Conservation (phyloP, 768 basidiomycete genomes). For the Termitomyces sp. region DNA sequence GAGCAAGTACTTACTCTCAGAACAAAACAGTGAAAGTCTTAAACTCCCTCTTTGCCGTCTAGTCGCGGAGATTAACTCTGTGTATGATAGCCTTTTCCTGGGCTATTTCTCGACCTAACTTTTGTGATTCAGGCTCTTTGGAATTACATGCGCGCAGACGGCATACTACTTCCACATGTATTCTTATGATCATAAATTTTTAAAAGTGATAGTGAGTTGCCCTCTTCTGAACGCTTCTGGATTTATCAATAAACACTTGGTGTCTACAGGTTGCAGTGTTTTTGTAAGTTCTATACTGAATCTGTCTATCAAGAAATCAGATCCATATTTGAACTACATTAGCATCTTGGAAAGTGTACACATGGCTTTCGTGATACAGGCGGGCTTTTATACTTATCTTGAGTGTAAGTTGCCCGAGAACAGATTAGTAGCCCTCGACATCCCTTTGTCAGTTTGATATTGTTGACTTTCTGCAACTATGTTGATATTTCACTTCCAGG, state of each 20-base stretch:
- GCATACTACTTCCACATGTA: too few relatives aligned
- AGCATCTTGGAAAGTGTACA: not conserved
- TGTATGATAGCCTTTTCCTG: not conserved
- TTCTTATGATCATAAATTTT: too few relatives aligned
- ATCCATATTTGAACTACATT: not conserved
- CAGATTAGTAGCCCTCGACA: not conserved
- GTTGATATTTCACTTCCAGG: not conserved
- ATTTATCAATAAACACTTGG: not conserved
- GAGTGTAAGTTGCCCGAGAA: not conserved
- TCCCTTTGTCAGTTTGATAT: not conserved
- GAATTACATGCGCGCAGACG: too few relatives aligned
- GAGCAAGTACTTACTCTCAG: too few relatives aligned
- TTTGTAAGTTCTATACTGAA: not conserved
- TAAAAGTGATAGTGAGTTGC: too few relatives aligned
- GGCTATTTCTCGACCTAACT: not conserved
- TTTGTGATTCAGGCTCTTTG: too few relatives aligned
- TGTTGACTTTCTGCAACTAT: not conserved
- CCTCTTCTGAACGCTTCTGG: too few relatives aligned
- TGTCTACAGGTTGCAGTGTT: not conserved
- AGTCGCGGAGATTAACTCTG: not conserved
- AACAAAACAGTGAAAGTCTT: too few relatives aligned
- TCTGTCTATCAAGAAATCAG: not conserved
- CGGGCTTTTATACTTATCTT: not conserved
- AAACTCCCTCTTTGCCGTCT: not conserved
- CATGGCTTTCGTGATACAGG: not conserved